These are phyloP conservation scores for Asterophora parasitica DNA, from an alignment of 768 basidiomycete species.

Conservation along the genomic window DNA sequence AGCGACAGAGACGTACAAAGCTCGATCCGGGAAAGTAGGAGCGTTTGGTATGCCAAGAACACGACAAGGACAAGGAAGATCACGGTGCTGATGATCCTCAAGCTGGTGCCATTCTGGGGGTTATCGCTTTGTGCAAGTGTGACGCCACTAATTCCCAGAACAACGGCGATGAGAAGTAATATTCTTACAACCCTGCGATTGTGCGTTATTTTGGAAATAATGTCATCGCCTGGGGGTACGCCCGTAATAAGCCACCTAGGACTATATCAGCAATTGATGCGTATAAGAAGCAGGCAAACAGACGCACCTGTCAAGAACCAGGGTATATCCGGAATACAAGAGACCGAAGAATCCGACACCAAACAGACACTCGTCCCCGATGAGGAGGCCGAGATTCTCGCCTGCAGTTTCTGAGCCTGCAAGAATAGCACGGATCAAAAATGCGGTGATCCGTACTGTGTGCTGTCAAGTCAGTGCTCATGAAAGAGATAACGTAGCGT, in stretches of 20 bases:
- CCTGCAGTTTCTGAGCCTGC: slow-evolving; percentile 27
- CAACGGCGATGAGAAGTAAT: slow-evolving; percentile 24
- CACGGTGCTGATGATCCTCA: slow-evolving; percentile 29
- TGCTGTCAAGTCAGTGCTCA: neutral
- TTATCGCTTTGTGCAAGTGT: slow-evolving; percentile 13
- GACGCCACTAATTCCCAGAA: slow-evolving; percentile 29
- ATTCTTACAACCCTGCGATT: slow-evolving; percentile 30
- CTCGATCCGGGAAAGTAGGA: slow-evolving; percentile 19
- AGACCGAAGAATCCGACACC: slow-evolving; percentile 40
- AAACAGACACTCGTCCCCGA: slow-evolving; percentile 34
- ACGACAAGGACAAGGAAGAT: slow-evolving; percentile 35
- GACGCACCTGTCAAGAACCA: slow-evolving; percentile 37
- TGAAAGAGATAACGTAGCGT: too few species aligned
- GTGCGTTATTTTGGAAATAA: slow-evolving; percentile 20
- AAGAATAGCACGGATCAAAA: slow-evolving; percentile 34
- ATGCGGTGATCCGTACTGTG: slow-evolving; percentile 37
- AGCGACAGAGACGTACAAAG: slow-evolving; percentile 13
- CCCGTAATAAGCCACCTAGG: slow-evolving; percentile 19
- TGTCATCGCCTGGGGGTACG: neutral
- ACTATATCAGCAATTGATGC: neutral
- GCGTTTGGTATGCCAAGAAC: slow-evolving; percentile 29
- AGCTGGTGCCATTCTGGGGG: slow-evolving; percentile 13
- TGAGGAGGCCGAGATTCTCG: slow-evolving; percentile 27
- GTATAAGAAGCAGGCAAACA: neutral
- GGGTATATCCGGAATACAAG: slow-evolving; percentile 35